Base-by-base conservation (phyloP, 192 early-diverging fungal species). In the Tieghemiomyces parasiticus region DNA sequence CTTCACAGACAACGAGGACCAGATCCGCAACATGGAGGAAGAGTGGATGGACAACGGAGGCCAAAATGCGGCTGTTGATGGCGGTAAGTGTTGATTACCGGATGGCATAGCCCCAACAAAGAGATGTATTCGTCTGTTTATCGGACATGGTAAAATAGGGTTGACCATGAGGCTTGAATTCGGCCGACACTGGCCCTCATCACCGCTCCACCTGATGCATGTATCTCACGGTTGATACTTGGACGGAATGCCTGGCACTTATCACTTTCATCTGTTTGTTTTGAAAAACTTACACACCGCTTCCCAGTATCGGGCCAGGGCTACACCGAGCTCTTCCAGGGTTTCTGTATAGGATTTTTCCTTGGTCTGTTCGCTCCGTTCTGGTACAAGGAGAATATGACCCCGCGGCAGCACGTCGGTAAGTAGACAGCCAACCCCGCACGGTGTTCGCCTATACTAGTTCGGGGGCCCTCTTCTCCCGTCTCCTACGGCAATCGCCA, bases 11-110 rank as follows among this genome's bases (percentile, higher is more conserved):
- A 29, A 28, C 24, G 69, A 74, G 20, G 69, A 74, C n/a, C 62
- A 74, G 46, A 66, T 70, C 35, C 48, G 69, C 29, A 58, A 65
- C 30, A 32, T 80, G 13, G 78, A 80, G 44, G 78, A 80, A 35
- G 71, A 77, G 26, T 80, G 78, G 78, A 80, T 80, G 61, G 78
- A 80, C 3, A 72, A 77, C 62, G 71, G 73, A 3, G 64, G 65
- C 19, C 73, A 74, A 26, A 75, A 2, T 24, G 50, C 75, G 2
- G 65, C 75, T 38, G 73, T 74, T 19, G 78, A 80, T 59, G 78
- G 75, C 61, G 67, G 78, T 79, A 75, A 76, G 75, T 71, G 16
- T 4, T 45, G 25, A n/a, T 32, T 46, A 4, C 54, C 38, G 0
- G 13, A 45, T 24, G 44, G 46, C 58, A 56, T 16, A 30, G 9